Conservation (phyloP, 2,329 filamentous ascomycete species). For the Falciphora oryzae region DNA sequence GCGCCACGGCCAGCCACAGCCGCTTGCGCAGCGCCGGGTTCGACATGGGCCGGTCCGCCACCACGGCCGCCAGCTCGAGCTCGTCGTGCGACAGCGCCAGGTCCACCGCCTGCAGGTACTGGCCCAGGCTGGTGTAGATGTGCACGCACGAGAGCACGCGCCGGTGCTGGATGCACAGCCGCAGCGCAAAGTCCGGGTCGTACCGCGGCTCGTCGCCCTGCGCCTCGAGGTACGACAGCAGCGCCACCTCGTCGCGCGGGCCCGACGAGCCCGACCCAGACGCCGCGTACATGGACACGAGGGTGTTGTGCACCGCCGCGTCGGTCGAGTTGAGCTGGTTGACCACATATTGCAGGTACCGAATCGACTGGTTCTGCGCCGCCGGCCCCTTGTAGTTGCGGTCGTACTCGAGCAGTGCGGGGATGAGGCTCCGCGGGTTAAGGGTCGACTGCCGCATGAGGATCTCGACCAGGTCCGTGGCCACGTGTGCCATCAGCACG, state of each 20-base stretch:
- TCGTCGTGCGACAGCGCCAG: conserved; percentile 85
- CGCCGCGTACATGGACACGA: conserved; percentile 85
- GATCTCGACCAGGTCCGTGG: conserved; percentile 86
- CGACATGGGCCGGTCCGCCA: conserved; percentile 79
- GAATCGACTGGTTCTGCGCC: conserved; percentile 79
- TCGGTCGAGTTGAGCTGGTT: conserved; percentile 75
- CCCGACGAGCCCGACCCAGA: conserved; percentile 54
- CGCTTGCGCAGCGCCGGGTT: conserved; percentile 81
- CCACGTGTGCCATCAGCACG: conserved; percentile 87
- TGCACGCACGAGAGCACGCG: conserved; percentile 92
- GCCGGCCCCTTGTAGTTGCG: conserved; percentile 64
- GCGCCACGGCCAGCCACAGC: conserved; percentile 90
- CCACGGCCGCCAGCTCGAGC: conserved; percentile 80
- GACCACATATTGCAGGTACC: conserved; percentile 90
- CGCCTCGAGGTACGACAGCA: conserved; percentile 83
- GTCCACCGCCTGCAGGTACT: conserved; percentile 89
- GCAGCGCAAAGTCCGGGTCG: conserved; percentile 92
- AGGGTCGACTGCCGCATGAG: conserved; percentile 86
- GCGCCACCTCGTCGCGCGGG: conserved; percentile 74
- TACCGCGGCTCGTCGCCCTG: conserved; percentile 84
- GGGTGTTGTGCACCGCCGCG: conserved; percentile 90
- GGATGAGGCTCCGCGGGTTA: conserved; percentile 82
- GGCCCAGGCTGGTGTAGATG: conserved; percentile 94
- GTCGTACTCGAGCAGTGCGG: conserved; percentile 91
- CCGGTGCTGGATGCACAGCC: conserved; percentile 90